A percentile compares a stretch with the other conserved stretches of the same genome.
Conservation (phyloP, 2,329 filamentous ascomycete species). For the Thelonectria blattea region DNA sequence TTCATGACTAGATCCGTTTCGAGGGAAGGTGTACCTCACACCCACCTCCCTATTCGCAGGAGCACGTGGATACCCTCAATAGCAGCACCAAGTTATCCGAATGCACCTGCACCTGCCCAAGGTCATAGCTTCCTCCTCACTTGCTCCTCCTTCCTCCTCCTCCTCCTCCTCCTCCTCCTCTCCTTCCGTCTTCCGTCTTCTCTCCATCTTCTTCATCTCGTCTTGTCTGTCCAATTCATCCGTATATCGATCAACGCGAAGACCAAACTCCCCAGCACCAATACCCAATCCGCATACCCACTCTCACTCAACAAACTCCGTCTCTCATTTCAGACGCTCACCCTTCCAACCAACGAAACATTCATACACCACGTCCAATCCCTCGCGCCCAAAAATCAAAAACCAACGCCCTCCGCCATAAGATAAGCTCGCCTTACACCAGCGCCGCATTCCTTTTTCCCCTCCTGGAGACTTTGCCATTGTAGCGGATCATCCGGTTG, state of each 20-base stretch:
- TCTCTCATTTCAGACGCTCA: background rate
- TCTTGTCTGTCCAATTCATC: slow-evolving; percentile 1
- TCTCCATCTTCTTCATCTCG: slow-evolving; percentile 1
- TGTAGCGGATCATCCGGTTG: slow-evolving; percentile 29
- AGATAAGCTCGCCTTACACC: background rate
- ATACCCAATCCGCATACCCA: background rate
- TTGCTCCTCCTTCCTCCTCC: background rate
- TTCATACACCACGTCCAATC: background rate
- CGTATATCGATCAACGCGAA: background rate
- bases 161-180: background rate
- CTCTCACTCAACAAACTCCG: slow-evolving; percentile 1
- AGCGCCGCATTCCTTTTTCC: slow-evolving; percentile 4
- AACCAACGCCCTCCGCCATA: background rate
- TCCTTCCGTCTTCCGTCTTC: background rate
- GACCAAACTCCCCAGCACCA: background rate
- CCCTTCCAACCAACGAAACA: slow-evolving; percentile 1
- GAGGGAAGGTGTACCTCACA: background rate
- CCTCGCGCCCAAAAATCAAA: background rate
- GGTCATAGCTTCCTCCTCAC: slow-evolving; percentile 9
- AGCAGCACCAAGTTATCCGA: background rate
- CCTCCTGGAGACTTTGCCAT: slow-evolving; percentile 10
- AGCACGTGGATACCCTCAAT: slow-evolving; percentile 18
- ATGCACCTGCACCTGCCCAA: background rate
- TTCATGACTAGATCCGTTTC: slow-evolving; percentile 4
- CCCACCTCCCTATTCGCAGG: slow-evolving; percentile 1